A percentile compares a stretch with the other conserved stretches of the same genome.
These are phyloP conservation scores for Magnolia changhungtana DNA, from an alignment of 164 flowering plant species.

Conservation along the genomic window DNA sequence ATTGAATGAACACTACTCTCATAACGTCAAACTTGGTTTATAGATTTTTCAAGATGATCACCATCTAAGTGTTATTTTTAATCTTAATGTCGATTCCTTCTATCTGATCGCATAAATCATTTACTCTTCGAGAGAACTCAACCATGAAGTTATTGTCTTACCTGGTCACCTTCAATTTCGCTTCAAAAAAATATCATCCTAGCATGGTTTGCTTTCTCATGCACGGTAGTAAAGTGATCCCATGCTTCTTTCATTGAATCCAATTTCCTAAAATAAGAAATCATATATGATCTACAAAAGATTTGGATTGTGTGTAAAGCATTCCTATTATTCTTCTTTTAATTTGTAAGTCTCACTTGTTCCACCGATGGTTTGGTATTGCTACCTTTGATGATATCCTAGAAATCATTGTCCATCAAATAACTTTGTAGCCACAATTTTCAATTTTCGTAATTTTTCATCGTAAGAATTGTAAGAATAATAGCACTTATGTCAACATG, in stretches of 20 bases:
- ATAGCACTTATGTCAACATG: not conserved
- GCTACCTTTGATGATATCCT: not conserved
- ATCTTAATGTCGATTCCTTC: not conserved
- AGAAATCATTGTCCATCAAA: not conserved
- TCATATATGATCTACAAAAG: not conserved
- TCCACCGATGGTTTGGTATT: not conserved
- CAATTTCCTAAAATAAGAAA: not conserved
- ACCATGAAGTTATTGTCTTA: not conserved
- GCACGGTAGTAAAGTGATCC: slow-evolving; percentile 1
- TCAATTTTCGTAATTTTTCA: too few relatives aligned
- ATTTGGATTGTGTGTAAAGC: not conserved
- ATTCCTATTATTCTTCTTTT: not conserved
- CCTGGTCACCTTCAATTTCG: not conserved
- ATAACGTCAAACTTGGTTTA: too few relatives aligned
- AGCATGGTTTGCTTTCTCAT: not conserved
- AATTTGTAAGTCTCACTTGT: not conserved
- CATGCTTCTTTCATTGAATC: not conserved
- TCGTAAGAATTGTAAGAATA: not conserved
- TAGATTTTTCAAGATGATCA: too few relatives aligned
- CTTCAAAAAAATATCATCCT: not conserved
- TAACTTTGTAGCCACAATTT: too few relatives aligned
- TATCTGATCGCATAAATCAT: too few relatives aligned
- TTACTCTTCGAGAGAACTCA: too few relatives aligned
- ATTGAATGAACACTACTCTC: too few relatives aligned
- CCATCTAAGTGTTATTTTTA: not conserved